Percentiles rank a stretch among this genome's conserved stretches.
Evolutionary conservation across 441 rosid genomes (phyloP).

Genomic region (Cnidoscolus chayamansa): DNA sequence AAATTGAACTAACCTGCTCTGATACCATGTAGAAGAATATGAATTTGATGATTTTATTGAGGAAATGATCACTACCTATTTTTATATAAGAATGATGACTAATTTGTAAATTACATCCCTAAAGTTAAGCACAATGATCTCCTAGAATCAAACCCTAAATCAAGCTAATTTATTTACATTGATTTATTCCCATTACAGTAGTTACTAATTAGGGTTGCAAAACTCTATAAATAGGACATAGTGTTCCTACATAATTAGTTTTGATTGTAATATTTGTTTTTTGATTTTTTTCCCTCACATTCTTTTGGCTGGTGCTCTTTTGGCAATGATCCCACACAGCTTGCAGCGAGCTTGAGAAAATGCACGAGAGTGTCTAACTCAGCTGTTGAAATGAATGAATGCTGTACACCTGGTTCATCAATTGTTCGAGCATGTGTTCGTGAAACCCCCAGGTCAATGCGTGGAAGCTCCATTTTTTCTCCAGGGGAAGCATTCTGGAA

Average conservation of each 20-base stretch:
- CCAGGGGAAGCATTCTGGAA: constrained; percentile 96
- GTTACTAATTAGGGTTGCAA: no score
- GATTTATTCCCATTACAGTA: no score
- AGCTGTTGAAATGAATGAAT: constrained; percentile 35
- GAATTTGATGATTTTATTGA: no score
- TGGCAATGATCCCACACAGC: constrained; percentile 28
- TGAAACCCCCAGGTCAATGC: constrained; percentile 66
- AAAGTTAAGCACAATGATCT: no score
- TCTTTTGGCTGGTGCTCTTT: constrained; percentile 32
- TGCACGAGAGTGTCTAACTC: constrained; percentile 47
- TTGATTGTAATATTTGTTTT: constrained; percentile 18
- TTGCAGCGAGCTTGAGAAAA: constrained; percentile 60
- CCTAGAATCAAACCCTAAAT: no score
- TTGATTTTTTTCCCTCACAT: constrained; percentile 2
- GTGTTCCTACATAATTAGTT: background rate
- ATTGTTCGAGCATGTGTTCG: constrained; percentile 36
- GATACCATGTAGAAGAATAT: no score
- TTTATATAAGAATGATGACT: no score
- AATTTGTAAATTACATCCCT: no score
- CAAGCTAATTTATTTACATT: no score
- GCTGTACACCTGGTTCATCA: constrained; percentile 64
- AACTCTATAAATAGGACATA: no score
- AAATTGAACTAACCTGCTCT: no score
- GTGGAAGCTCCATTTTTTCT: constrained; percentile 89
- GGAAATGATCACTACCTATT: no score